Conservation (phyloP, 305 asterid genomes). For the Lippia alba region DNA sequence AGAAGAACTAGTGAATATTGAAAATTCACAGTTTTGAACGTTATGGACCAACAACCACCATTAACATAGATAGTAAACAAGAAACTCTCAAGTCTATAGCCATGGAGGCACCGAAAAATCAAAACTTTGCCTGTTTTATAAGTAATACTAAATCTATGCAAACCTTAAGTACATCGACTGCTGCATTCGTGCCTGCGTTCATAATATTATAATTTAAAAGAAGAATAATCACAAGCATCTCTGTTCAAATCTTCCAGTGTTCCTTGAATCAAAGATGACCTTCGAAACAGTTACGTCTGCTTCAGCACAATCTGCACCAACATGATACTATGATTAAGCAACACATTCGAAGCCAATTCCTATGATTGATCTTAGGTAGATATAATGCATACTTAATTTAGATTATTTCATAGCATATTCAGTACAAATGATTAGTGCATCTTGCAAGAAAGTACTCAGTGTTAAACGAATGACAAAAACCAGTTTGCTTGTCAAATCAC, state of each 20-base stretch:
- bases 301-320: constrained; percentile 41
- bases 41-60: background rate
- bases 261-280: background rate
- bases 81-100: constrained; percentile 20
- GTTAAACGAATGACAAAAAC: constrained; percentile 2
- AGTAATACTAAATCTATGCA: constrained; percentile 1
- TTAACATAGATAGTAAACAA: constrained; percentile 4
- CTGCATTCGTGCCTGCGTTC: no score
- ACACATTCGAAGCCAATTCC: background rate
- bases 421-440: no score
- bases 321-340: constrained; percentile 18
- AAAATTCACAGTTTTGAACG: constrained; percentile 13
- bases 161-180: background rate
- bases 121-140: constrained; percentile 16
- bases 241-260: background rate
- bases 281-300: constrained; percentile 2
- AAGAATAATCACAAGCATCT: background rate
- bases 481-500: background rate
- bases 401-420: no score
- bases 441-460: background rate
- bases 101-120: constrained; percentile 19
- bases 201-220: no score
- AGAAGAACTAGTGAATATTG: background rate
- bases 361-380: background rate
- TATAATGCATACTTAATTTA: no score